A percentile compares a stretch with the other conserved stretches of the same genome.
Conservation (phyloP, 2,329 filamentous ascomycete species). For the Aspergillus fructus region DNA sequence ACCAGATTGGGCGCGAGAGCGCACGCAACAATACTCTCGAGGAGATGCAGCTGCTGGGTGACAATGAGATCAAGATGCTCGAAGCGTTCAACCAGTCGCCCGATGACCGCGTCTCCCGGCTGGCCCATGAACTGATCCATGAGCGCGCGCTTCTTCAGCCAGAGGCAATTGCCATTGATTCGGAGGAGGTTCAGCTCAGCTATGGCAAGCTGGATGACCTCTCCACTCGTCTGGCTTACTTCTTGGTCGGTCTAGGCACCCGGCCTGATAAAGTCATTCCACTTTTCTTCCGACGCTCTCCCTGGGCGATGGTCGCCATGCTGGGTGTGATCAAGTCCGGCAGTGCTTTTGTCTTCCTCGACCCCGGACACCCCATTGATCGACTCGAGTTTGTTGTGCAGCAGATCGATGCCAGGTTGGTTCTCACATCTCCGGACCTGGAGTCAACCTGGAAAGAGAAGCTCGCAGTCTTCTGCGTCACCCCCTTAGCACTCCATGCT, state of each 20-base stretch:
- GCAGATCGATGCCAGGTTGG: too few species aligned
- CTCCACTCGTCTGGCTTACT: neutral
- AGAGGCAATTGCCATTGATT: neutral
- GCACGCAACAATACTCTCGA: too few species aligned
- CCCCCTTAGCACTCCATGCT: neutral
- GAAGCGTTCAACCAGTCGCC: too few species aligned
- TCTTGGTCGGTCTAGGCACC: neutral
- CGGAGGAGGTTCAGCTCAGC: slow-evolving; percentile 14
- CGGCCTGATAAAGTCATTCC: neutral
- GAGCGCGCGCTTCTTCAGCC: too few species aligned
- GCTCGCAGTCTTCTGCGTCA: neutral
- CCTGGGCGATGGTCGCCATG: neutral
- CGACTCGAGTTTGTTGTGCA: neutral
- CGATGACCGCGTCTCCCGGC: too few species aligned
- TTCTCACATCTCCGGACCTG: neutral
- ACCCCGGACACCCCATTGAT: neutral
- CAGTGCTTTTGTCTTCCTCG: neutral
- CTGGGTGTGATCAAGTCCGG: neutral
- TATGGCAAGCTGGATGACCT: slow-evolving; percentile 32
- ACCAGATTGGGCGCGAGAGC: too few species aligned
- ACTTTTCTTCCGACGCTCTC: neutral
- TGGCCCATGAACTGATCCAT: too few species aligned
- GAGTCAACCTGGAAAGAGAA: neutral
- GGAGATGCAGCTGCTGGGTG: too few species aligned
- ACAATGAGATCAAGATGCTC: too few species aligned